These are phyloP conservation scores for Russula griseocarnosa DNA, from an alignment of 768 basidiomycete genomes.

Conservation along the genomic window DNA sequence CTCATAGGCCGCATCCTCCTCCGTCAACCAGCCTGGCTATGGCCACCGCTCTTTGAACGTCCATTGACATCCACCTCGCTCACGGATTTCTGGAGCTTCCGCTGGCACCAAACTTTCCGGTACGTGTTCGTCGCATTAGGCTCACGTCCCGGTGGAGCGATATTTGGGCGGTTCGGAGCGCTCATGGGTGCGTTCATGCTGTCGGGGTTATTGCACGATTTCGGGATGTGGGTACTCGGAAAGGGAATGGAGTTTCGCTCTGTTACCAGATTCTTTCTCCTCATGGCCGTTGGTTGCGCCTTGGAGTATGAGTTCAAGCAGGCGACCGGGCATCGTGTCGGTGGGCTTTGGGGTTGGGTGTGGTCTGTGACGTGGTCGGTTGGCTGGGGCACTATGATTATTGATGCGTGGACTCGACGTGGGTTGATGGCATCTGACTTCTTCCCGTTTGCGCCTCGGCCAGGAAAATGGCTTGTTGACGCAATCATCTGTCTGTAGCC, in stretches of 20 bases:
- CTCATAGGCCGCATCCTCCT: conserved; percentile 34
- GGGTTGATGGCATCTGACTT: conserved; percentile 20
- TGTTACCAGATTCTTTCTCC: conserved; percentile 52
- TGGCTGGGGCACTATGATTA: conserved; percentile 36
- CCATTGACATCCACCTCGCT: conserved; percentile 42
- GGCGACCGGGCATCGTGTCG: conserved; percentile 43
- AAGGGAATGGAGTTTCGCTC: conserved; percentile 45
- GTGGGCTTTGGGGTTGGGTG: conserved; percentile 48
- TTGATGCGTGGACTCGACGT: conserved; percentile 24
- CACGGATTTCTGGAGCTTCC: conserved; percentile 38
- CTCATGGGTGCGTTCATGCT: conserved; percentile 56
- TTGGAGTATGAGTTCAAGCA: conserved; percentile 47
- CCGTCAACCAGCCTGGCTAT: conserved; percentile 33
- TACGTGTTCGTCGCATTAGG: conserved; percentile 35
- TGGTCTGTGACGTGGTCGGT: conserved; percentile 53
- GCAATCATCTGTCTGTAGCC: neutral
- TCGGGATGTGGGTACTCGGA: conserved; percentile 58
- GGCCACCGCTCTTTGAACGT: conserved; percentile 37
- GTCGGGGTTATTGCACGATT: conserved; percentile 57
- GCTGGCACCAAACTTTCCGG: conserved; percentile 42
- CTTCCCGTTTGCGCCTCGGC: neutral
- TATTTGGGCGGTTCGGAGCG: conserved; percentile 47
- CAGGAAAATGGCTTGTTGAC: conserved; percentile 15
- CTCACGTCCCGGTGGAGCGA: conserved; percentile 34
- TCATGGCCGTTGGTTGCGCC: conserved; percentile 52